Evolutionary conservation across 2,329 filamentous ascomycete species (phyloP).

Genomic region (Trichoderma brevicompactum): DNA sequence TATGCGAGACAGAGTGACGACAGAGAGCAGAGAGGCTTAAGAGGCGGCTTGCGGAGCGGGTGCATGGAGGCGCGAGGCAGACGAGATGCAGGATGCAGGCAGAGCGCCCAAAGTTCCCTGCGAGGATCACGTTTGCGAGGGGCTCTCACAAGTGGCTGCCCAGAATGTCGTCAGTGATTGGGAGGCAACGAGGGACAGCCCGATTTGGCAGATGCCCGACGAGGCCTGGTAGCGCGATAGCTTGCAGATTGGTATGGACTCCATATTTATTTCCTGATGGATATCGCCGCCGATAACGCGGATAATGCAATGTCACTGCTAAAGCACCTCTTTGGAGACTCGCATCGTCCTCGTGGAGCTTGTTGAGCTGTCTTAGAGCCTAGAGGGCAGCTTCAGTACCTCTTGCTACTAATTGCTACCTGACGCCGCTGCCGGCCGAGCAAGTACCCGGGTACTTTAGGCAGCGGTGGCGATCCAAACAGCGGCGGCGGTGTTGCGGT

Average conservation of each 20-base stretch:
- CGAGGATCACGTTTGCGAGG: conserved; percentile 27
- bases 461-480: not conserved
- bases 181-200: conserved; percentile 12
- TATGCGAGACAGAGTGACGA: conserved; percentile 27
- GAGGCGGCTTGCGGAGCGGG: not conserved
- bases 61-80: conserved; percentile 10
- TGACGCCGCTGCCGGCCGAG: no score
- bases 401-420: not conserved
- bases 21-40: conserved; percentile 18
- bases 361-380: no score
- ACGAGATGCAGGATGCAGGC: conserved; percentile 12
- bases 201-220: conserved; percentile 22
- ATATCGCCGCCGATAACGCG: not conserved
- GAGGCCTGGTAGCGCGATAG: not conserved
- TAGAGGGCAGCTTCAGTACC: not conserved
- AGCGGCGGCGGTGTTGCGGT: not conserved
- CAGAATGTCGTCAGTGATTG: conserved; percentile 29
- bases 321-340: conserved; percentile 12
- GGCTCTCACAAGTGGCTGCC: conserved; percentile 15
- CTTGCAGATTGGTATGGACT: no score
- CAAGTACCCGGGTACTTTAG: conserved; percentile 3
- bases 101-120: not conserved
- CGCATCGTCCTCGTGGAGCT: not conserved
- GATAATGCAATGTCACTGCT: conserved; percentile 15
- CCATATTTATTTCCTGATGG: no score